phyloP scores from a whole-genome alignment of 129 eudicot species.

The Tagetes erecta region DNA sequence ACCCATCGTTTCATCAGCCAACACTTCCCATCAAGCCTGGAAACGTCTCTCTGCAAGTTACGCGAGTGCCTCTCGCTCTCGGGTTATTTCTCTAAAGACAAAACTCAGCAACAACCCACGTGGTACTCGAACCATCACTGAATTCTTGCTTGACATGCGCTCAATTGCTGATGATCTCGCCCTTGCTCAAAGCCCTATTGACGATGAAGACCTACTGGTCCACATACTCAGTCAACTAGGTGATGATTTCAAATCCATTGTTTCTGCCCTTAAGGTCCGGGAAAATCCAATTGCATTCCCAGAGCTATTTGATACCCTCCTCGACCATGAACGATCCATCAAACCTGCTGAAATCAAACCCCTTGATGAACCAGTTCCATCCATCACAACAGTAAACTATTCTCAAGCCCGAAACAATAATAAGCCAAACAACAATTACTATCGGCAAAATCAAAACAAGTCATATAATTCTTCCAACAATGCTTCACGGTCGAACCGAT shows the following conservation, averaged over 20 bases:
- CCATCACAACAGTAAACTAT: too few relatives aligned
- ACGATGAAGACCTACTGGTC: background rate
- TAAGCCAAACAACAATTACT: too few relatives aligned
- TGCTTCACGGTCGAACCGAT: too few relatives aligned
- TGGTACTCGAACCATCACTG: background rate
- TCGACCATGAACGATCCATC: background rate
- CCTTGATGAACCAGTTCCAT: background rate
- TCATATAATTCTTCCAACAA: too few relatives aligned
- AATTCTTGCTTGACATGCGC: constrained; percentile 1
- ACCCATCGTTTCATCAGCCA: too few relatives aligned
- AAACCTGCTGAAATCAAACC: background rate
- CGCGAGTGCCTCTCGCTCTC: background rate
- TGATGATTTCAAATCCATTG: background rate
- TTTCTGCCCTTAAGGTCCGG: background rate
- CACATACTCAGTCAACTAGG: background rate
- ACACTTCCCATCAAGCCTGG: background rate
- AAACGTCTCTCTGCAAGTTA: background rate
- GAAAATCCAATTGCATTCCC: constrained; percentile 15
- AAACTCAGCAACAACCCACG: background rate
- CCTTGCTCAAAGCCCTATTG: background rate
- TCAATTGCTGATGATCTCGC: background rate
- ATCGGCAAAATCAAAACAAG: too few relatives aligned
- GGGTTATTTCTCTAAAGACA: background rate
- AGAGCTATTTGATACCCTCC: constrained; percentile 20
- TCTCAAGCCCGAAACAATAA: too few relatives aligned